Evolutionary conservation across 176 grass and related monocot genomes (phyloP).

Genomic region (Cenchrus fungigraminus): DNA sequence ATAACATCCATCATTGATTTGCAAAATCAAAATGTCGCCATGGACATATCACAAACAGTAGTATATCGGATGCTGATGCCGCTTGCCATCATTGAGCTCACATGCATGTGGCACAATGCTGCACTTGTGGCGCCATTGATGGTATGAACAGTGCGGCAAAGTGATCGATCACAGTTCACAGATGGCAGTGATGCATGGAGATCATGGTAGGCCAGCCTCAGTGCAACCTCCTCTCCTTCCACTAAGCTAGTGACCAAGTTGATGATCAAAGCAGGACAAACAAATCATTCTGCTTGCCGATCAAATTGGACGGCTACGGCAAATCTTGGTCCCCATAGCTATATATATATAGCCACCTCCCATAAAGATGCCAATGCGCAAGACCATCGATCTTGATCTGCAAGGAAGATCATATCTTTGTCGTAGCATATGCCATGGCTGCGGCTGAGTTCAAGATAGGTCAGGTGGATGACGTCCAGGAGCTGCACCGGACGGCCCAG

Average conservation of each 20-base stretch:
- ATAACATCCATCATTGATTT: background rate
- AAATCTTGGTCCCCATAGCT: background rate
- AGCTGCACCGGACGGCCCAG: slow-evolving; percentile 52
- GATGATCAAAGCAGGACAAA: slow-evolving; percentile 1
- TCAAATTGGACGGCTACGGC: slow-evolving; percentile 19
- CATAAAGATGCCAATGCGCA: background rate
- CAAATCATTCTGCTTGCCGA: slow-evolving; percentile 10
- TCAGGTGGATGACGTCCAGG: slow-evolving; percentile 71
- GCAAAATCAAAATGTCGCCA: background rate
- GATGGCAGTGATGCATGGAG: background rate
- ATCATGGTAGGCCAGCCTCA: slow-evolving; percentile 4
- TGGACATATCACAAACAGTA: background rate
- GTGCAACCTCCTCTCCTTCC: background rate
- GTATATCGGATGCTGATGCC: background rate
- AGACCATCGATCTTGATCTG: slow-evolving; percentile 3
- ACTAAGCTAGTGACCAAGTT: slow-evolving; percentile 30
- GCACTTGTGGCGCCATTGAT: background rate
- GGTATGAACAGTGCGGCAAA: background rate
- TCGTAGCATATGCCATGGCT: slow-evolving; percentile 16
- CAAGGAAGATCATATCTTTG: background rate
- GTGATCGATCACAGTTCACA: background rate
- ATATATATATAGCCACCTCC: slow-evolving; percentile 26
- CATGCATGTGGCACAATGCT: slow-evolving; percentile 5
- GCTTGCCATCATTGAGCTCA: slow-evolving; percentile 2
- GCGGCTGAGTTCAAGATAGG: slow-evolving; percentile 46